Evolutionary conservation across 495 filamentous ascomycete genomes (phyloP).

Genomic region (Durotheca rogersii): DNA sequence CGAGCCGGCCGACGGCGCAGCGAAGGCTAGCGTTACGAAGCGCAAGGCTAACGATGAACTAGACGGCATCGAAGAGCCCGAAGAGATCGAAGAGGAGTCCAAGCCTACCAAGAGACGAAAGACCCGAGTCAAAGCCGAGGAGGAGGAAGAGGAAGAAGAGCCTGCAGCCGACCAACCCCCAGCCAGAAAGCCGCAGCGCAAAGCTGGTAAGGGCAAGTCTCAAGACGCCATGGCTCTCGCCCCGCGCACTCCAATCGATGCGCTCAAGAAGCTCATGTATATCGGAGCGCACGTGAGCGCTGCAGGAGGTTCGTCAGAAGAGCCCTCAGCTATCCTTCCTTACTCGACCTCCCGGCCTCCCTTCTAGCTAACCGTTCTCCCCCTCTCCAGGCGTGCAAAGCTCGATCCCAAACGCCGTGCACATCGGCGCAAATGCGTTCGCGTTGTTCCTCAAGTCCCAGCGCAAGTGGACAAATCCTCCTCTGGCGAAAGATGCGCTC

Average conservation of each 20-base stretch:
- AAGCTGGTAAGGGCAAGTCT: slow-evolving; percentile 45
- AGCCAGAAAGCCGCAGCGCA: slow-evolving; percentile 49
- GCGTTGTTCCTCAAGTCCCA: slow-evolving; percentile 95
- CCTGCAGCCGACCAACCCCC: slow-evolving; percentile 32
- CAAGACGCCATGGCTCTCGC: slow-evolving; percentile 65
- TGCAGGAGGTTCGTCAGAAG: slow-evolving; percentile 66
- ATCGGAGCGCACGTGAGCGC: slow-evolving; percentile 90
- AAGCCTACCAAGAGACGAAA: slow-evolving; percentile 41
- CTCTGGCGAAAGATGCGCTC: slow-evolving; percentile 64
- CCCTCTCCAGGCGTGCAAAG: slow-evolving; percentile 74
- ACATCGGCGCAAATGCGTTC: slow-evolving; percentile 89
- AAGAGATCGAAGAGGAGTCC: background rate
- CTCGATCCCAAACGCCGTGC: slow-evolving; percentile 71
- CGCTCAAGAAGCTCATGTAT: slow-evolving; percentile 68
- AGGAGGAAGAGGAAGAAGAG: slow-evolving; percentile 30
- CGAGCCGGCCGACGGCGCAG: background rate
- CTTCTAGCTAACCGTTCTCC: slow-evolving; percentile 8
- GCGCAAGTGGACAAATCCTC: slow-evolving; percentile 88
- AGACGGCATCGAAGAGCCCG: too few relatives aligned
- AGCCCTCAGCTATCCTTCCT: background rate
- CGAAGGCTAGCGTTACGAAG: slow-evolving; percentile 26
- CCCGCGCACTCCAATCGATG: slow-evolving; percentile 58
- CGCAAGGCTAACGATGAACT: too few relatives aligned
- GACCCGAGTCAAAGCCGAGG: slow-evolving; percentile 28
- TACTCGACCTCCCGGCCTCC: too few relatives aligned